Conservation (phyloP, 768 basidiomycete genomes). For the Cyathus striatus region DNA sequence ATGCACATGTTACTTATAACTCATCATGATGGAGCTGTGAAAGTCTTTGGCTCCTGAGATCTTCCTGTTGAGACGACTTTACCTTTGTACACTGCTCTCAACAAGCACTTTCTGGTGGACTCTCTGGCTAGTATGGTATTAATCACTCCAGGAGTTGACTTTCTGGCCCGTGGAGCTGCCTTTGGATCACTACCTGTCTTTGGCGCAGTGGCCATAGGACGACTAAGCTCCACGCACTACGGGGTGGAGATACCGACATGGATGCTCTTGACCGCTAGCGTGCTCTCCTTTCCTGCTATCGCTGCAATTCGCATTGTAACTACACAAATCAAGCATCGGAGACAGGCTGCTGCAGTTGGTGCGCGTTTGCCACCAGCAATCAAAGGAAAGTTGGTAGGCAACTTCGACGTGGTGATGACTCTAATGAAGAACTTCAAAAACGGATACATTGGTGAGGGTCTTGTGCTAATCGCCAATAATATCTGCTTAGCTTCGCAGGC, state of each 20-base stretch:
- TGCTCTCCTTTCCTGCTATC: slow-evolving; percentile 27
- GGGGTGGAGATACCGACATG: slow-evolving; percentile 28
- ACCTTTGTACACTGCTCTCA: no score
- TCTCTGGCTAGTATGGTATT: slow-evolving; percentile 21
- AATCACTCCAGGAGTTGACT: slow-evolving; percentile 29
- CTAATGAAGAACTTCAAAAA: slow-evolving; percentile 29
- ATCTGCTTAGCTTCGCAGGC: slow-evolving; percentile 19
- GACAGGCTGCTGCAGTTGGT: slow-evolving; percentile 37
- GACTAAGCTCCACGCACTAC: slow-evolving; percentile 8
- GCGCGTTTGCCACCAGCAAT: slow-evolving; percentile 36
- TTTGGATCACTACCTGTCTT: slow-evolving; percentile 11
- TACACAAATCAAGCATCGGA: slow-evolving; percentile 21
- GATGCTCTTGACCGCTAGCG: slow-evolving; percentile 23
- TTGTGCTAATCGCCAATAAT: neutral
- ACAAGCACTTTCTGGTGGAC: no score
- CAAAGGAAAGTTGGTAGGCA: slow-evolving; percentile 36
- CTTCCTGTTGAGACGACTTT: no score
- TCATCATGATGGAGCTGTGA: no score
- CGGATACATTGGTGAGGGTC: slow-evolving; percentile 45
- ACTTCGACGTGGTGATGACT: slow-evolving; percentile 34
- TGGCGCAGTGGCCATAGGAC: slow-evolving; percentile 6
- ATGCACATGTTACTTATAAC: no score
- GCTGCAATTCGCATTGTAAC: slow-evolving; percentile 22
- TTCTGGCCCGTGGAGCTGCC: slow-evolving; percentile 17
- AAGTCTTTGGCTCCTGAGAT: no score